These are phyloP conservation scores for Phialophora tarda DNA, from an alignment of 2,329 filamentous ascomycete species.

Conservation along the genomic window DNA sequence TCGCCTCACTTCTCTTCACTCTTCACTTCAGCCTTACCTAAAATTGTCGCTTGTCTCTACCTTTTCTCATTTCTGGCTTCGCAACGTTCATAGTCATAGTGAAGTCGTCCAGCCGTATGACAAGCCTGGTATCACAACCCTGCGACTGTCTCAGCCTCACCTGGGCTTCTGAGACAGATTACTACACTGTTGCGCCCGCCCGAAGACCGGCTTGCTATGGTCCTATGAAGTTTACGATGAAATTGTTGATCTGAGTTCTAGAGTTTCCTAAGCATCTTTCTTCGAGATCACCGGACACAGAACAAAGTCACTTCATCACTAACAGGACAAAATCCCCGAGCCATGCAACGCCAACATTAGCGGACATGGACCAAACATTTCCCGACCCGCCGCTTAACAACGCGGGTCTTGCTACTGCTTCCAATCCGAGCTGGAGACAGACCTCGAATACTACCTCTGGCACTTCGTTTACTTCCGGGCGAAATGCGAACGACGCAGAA, in stretches of 20 bases:
- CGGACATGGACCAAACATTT: not conserved
- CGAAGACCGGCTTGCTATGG: not conserved
- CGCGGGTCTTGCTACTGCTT: not conserved
- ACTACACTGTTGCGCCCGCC: not conserved
- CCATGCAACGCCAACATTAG: not conserved
- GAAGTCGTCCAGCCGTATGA: not conserved
- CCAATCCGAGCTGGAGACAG: not conserved
- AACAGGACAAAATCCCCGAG: not conserved
- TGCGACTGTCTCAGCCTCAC: not conserved
- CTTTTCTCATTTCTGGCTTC: not conserved
- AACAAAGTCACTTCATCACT: not conserved
- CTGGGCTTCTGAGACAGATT: not conserved
- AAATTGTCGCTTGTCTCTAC: slow-evolving; percentile 3
- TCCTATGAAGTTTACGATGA: not conserved
- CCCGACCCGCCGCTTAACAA: not conserved
- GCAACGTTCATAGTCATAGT: not conserved
- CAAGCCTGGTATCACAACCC: not conserved
- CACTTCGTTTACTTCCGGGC: not conserved
- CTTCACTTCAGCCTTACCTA: slow-evolving; percentile 3
- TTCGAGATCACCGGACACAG: not conserved
- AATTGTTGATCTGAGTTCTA: not conserved
- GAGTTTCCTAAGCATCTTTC: not conserved
- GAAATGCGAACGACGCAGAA: slow-evolving; percentile 3
- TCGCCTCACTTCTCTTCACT: slow-evolving; percentile 4
- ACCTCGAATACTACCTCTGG: not conserved